Base-by-base conservation (phyloP, 2,329 filamentous ascomycete genomes). In the Graphilbum ipis-grandicollis region DNA sequence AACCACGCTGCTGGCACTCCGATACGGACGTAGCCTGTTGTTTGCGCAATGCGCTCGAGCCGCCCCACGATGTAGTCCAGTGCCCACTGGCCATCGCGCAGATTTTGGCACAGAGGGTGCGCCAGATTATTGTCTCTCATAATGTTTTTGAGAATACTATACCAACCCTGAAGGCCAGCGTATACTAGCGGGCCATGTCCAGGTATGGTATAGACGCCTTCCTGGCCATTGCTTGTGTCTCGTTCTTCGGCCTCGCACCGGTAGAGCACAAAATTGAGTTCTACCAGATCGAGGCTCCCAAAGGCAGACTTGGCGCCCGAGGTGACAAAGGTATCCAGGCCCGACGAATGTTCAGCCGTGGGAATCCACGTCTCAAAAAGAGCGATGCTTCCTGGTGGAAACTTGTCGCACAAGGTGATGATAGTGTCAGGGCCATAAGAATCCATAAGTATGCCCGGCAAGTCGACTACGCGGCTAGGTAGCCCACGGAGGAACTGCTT, bases 91-190 rank as follows among this genome's bases (percentile, higher is more conserved):
- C 90, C 90, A 45, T 92, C 72, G 35, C 90, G 77, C 5, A 98
- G 69, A 50, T 98, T 88, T 50, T 94, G 79, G 55, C 88, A 96
- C 10, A 98, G 67, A 0, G 90, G 82, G 52, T 98, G 90, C 1
- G 82, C 90, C 9, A 98, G 70, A 51, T 96, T 75, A 53, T 98
- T 98, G 44, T 90, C 75, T 35, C 68, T 71, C 47, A 96, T 81
- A 43, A 98, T 79, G 39, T 80, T 67, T 47, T 84, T 78, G 31
- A 98, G 61, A 1, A 93, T 64, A 52, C 85, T 94, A 85, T 88
- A 93, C 88, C 90, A 98, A 28, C 92, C 92, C 55, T 98, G 90
- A n/a, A 98, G 66, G 42, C 90, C 90, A 41, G 88, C 88, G 55
- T 96, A 98, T 2, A 94, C 82, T 31, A 94, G 68, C 41, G 79